Conservation (phyloP, 345 rosid species). For the Eucalyptus guilfoylei region DNA sequence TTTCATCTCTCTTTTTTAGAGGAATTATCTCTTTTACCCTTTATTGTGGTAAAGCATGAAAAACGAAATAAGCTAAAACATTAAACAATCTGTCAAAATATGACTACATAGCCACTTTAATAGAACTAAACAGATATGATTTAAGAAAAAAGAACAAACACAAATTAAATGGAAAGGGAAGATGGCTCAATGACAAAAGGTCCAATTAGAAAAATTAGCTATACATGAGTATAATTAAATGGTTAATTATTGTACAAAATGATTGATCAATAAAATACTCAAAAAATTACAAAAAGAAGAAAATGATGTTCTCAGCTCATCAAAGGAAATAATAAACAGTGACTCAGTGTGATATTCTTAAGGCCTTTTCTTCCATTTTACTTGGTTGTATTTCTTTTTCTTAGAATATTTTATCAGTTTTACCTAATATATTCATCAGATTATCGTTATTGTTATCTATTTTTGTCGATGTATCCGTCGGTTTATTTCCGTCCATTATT, state of each 20-base stretch:
- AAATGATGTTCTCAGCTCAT: too few species aligned
- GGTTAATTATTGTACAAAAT: not conserved
- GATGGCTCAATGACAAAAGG: not conserved
- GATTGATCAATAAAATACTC: not conserved
- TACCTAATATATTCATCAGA: not conserved
- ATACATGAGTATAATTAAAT: not conserved
- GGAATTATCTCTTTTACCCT: not conserved
- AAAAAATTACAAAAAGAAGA: not conserved
- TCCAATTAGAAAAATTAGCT: not conserved
- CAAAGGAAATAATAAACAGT: too few species aligned
- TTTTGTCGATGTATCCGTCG: too few species aligned
- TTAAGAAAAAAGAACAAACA: not conserved
- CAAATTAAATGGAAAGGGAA: not conserved
- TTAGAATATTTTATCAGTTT: not conserved
- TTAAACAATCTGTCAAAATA: not conserved
- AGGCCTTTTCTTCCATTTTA: not conserved
- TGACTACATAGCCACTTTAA: not conserved
- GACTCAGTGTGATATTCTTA: not conserved
- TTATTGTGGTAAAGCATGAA: not conserved
- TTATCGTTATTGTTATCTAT: not conserved
- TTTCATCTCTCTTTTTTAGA: not conserved
- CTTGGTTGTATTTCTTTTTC: not conserved
- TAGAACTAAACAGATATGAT: not conserved
- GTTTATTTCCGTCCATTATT: not conserved
- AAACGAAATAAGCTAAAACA: not conserved